Evolutionary conservation across 2,329 filamentous ascomycete genomes (phyloP).

Genomic region (Fusarium tricinctum): DNA sequence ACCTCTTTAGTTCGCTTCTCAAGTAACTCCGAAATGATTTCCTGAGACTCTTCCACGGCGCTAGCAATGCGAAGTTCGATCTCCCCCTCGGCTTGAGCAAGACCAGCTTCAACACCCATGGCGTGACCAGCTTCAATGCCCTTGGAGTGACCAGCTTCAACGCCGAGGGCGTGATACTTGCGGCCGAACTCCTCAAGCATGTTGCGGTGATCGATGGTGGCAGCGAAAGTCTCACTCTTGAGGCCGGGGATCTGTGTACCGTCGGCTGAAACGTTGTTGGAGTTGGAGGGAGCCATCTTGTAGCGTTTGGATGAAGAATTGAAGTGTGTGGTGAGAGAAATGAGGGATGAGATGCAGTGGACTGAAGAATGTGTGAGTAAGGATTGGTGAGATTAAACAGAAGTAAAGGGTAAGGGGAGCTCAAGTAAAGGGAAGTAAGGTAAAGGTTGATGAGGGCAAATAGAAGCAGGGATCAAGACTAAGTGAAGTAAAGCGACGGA

Average conservation of each 20-base stretch:
- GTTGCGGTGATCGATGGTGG: not conserved
- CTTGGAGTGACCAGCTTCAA: not conserved
- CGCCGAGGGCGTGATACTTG: not conserved
- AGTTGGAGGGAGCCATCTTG: not conserved
- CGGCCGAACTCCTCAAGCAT: not conserved
- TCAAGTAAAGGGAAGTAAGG: too few species aligned
- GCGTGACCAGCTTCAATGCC: not conserved
- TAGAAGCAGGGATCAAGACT: too few species aligned
- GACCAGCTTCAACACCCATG: not conserved
- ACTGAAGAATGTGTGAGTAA: not conserved
- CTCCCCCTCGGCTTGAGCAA: not conserved
- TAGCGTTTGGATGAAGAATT: too few species aligned
- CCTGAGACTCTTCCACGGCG: not conserved
- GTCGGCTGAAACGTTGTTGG: not conserved
- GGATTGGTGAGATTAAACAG: too few species aligned
- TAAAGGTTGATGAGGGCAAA: too few species aligned
- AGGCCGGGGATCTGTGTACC: not conserved
- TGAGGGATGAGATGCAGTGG: not conserved
- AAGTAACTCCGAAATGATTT: not conserved
- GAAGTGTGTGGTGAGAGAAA: too few species aligned
- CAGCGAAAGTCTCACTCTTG: not conserved
- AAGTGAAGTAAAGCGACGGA: too few species aligned
- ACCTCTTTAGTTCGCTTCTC: not conserved
- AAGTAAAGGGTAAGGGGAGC: not conserved
- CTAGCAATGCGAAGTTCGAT: not conserved